Evolutionary conservation across 768 basidiomycete genomes (phyloP).

Genomic region (Fistulinella prunicolor): DNA sequence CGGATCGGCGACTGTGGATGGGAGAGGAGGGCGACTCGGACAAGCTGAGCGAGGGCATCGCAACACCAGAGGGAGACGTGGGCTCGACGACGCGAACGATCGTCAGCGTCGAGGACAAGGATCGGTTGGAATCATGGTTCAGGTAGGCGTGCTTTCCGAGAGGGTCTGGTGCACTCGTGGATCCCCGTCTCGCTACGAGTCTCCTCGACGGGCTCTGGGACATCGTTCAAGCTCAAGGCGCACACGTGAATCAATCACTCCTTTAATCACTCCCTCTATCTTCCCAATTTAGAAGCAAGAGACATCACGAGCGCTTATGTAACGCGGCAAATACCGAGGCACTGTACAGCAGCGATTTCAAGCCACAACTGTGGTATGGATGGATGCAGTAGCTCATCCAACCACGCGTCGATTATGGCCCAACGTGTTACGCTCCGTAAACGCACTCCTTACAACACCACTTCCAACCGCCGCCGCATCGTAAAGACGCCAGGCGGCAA

Average conservation of each 20-base stretch:
- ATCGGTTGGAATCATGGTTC: conserved; percentile 51
- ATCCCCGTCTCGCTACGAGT: conserved; percentile 62
- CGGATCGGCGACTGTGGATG: conserved; percentile 29
- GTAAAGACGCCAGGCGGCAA: conserved; percentile 99
- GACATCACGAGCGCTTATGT: too few species aligned
- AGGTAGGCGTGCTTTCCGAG: conserved; percentile 52
- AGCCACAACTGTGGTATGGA: conserved; percentile 28
- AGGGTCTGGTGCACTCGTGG: conserved; percentile 66
- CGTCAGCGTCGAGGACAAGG: conserved; percentile 62
- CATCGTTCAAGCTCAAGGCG: conserved; percentile 19
- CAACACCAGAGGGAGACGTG: conserved; percentile 23
- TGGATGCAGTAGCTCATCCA: neutral
- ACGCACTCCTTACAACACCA: conserved; percentile 97
- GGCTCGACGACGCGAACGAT: conserved; percentile 63
- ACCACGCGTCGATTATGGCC: conserved; percentile 59
- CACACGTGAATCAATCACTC: neutral
- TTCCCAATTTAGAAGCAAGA: conserved; percentile 6
- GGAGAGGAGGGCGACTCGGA: conserved; percentile 26
- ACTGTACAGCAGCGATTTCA: conserved; percentile 20
- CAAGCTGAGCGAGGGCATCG: conserved; percentile 17
- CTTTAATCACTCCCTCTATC: neutral
- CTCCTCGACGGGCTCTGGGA: conserved; percentile 21
- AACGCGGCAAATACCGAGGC: conserved; percentile 16
- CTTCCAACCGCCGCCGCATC: conserved; percentile 90
- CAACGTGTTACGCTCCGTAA: conserved; percentile 99